Conservation (phyloP, 768 basidiomycete genomes). For the Gelatoporia subvermispora region DNA sequence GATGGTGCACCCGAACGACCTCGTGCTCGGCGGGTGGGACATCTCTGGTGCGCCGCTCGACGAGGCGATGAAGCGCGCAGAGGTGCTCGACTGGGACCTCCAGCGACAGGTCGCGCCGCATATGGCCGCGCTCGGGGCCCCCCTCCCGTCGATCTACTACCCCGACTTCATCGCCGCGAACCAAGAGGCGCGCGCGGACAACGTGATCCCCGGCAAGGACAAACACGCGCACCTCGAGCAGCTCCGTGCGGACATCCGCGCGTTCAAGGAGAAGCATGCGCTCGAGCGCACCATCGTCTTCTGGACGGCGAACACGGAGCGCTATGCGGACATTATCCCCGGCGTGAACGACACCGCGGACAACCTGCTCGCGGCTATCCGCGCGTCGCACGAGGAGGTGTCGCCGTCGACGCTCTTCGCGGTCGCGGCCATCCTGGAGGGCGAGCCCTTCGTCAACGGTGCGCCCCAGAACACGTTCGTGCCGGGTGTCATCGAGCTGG, state of each 20-base stretch:
- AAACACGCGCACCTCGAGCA: constrained; percentile 91
- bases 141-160: constrained; percentile 94
- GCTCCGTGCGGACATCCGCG: constrained; percentile 88
- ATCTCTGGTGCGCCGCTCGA: constrained; percentile 85
- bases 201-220: constrained; percentile 77
- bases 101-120: constrained; percentile 90
- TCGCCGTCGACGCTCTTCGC: constrained; percentile 96
- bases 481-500: constrained; percentile 88
- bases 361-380: constrained; percentile 78
- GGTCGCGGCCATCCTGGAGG: constrained; percentile 92
- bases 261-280: constrained; percentile 78
- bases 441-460: constrained; percentile 93
- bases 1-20: constrained; percentile 97
- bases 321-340: constrained; percentile 90
- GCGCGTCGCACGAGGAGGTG: constrained; percentile 85
- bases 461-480: constrained; percentile 99
- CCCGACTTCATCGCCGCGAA: constrained; percentile 98
- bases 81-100: constrained; percentile 94
- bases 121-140: constrained; percentile 75
- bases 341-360: constrained; percentile 95
- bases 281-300: constrained; percentile 91
- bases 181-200: constrained; percentile 94
- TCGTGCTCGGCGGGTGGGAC: constrained; percentile 98
- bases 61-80: constrained; percentile 87
- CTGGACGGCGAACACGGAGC: constrained; percentile 99